Conservation (phyloP, 2,329 filamentous ascomycete species). For the Colletotrichum eleusines region DNA sequence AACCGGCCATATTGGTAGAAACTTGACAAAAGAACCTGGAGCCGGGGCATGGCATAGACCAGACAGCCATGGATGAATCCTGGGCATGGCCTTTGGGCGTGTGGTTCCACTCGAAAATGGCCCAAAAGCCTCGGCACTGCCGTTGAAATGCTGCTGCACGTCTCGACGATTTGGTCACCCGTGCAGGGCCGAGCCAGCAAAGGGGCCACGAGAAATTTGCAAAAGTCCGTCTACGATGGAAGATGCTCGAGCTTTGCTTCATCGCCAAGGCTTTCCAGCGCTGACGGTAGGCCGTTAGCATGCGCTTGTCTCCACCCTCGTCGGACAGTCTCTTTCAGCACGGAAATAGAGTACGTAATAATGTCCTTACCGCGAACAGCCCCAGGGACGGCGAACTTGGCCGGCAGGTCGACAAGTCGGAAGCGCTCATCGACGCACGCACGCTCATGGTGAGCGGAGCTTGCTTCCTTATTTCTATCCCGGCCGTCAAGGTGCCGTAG, state of each 20-base stretch:
- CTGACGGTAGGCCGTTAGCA: slow-evolving; percentile 26
- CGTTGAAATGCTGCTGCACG: neutral
- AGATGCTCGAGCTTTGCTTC: neutral
- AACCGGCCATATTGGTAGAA: neutral
- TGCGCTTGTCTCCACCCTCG: slow-evolving; percentile 32
- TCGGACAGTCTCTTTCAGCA: slow-evolving; percentile 15
- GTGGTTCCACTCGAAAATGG: neutral
- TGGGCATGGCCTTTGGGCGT: neutral
- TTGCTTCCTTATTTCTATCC: slow-evolving; percentile 23
- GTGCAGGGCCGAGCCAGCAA: slow-evolving; percentile 10
- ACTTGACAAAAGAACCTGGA: slow-evolving; percentile 5
- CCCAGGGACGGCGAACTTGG: no score
- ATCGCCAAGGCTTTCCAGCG: slow-evolving; percentile 23
- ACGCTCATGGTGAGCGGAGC: no score
- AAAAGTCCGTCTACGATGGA: slow-evolving; percentile 34
- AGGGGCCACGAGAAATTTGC: slow-evolving; percentile 25
- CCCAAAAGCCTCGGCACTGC: neutral
- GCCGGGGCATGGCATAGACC: neutral
- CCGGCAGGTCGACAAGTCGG: no score
- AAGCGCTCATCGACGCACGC: no score
- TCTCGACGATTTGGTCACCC: slow-evolving; percentile 3
- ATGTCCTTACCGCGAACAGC: no score
- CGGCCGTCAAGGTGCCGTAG: slow-evolving; percentile 27
- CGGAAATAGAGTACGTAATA: slow-evolving; percentile 30
- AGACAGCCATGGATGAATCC: neutral